Evolutionary conservation across 441 rosid genomes (phyloP).

Genomic region (Metrosideros polymorpha): DNA sequence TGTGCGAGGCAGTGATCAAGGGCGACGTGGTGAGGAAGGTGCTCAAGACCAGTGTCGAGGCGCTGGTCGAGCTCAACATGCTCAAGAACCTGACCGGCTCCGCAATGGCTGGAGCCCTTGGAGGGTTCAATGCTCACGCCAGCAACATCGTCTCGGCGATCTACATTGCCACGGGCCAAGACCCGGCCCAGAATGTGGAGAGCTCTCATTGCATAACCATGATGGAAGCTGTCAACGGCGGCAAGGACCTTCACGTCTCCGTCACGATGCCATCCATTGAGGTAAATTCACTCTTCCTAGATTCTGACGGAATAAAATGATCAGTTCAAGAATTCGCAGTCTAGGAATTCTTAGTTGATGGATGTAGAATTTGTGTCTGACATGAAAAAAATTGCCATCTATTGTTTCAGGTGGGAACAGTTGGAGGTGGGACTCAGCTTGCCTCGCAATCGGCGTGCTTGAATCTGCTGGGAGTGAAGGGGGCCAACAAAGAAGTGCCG

Average conservation of each 20-base stretch:
- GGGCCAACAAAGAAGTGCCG: neutral
- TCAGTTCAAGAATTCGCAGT: neutral
- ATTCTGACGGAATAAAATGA: neutral
- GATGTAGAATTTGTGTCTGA: neutral
- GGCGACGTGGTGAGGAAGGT: neutral
- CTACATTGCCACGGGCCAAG: neutral
- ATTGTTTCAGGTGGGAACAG: neutral
- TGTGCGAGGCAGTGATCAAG: neutral
- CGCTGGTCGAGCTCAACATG: constrained; percentile 2
- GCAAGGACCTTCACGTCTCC: constrained; percentile 1
- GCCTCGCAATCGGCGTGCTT: constrained; percentile 1
- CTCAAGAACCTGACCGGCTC: constrained; percentile 3
- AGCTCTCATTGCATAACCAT: constrained; percentile 4
- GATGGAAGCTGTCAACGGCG: constrained; percentile 3
- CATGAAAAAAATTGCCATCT: neutral
- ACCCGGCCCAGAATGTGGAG: neutral
- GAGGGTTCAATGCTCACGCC: constrained; percentile 2
- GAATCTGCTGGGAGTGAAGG: constrained; percentile 1
- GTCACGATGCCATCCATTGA: neutral
- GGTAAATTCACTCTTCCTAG: neutral
- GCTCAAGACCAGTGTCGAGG: neutral
- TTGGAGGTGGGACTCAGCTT: constrained; percentile 4
- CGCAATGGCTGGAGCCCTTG: neutral
- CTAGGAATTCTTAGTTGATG: neutral
- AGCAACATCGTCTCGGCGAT: neutral